Evolutionary conservation across 345 rosid species (phyloP).

Genomic region (Brassica incana): DNA sequence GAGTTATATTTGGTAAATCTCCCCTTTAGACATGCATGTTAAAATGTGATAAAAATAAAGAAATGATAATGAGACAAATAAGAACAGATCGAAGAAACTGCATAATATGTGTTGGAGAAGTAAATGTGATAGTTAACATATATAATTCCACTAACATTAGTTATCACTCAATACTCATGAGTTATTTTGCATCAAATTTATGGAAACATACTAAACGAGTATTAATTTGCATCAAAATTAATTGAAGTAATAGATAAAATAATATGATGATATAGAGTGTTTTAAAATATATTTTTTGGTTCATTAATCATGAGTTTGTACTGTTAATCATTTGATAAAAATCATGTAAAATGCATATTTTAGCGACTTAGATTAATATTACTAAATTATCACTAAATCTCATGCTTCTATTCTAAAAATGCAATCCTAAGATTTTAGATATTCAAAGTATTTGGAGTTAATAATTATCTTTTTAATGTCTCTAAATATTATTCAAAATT

Average conservation of each 20-base stretch:
- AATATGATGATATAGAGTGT: not conserved
- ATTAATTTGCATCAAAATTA: not conserved
- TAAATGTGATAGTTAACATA: not conserved
- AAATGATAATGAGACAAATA: not conserved
- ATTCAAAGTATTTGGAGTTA: no score
- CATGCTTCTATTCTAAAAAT: no score
- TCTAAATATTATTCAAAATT: no score
- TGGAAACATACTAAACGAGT: not conserved
- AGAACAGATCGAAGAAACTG: not conserved
- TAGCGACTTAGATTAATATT: not conserved
- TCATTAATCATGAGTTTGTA: not conserved
- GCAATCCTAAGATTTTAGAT: no score
- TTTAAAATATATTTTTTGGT: not conserved
- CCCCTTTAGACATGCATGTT: not conserved
- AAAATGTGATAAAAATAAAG: not conserved
- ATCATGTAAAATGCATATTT: no score
- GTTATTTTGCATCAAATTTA: not conserved
- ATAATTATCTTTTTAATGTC: no score
- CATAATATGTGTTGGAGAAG: not conserved
- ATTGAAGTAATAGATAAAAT: not conserved
- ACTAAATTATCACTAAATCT: not conserved
- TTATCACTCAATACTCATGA: no score
- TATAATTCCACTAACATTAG: no score
- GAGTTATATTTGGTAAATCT: no score
- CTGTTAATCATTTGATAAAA: not conserved